Percentiles rank a stretch among this genome's conserved stretches.
These are phyloP conservation scores for Cyclotella sp. DNA, from an alignment of 108 stramenopile species.

Conservation along the genomic window DNA sequence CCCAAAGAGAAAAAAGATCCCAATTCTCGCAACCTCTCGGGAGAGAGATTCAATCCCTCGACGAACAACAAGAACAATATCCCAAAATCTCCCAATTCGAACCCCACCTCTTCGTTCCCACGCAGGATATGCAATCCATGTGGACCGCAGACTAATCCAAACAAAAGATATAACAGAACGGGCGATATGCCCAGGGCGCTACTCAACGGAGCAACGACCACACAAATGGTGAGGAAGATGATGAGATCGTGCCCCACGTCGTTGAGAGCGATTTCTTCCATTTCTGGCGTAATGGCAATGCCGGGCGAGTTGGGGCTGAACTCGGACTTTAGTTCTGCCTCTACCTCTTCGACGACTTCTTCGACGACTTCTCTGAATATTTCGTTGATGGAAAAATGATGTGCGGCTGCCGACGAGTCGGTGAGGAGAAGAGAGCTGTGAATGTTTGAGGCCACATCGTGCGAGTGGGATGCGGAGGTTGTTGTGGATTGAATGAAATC, in stretches of 20 bases:
- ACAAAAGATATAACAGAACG: slow-evolving; percentile 60
- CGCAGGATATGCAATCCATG: slow-evolving; percentile 63
- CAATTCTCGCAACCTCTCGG: slow-evolving; percentile 64
- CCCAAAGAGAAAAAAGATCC: slow-evolving; percentile 67
- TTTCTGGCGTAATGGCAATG: slow-evolving; percentile 38
- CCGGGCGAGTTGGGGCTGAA: not conserved
- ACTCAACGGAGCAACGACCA: slow-evolving; percentile 62
- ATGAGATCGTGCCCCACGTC: slow-evolving; percentile 71
- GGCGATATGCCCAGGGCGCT: slow-evolving; percentile 61
- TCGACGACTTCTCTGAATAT: slow-evolving; percentile 13
- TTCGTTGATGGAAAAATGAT: slow-evolving; percentile 19
- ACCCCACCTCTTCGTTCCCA: slow-evolving; percentile 59
- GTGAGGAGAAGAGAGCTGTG: slow-evolving; percentile 30
- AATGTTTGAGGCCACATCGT: not conserved
- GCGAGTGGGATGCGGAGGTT: slow-evolving; percentile 1
- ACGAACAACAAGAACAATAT: slow-evolving; percentile 81
- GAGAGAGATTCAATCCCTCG: slow-evolving; percentile 67
- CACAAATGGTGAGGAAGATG: slow-evolving; percentile 61
- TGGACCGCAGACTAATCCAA: slow-evolving; percentile 68
- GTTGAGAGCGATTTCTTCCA: slow-evolving; percentile 45
- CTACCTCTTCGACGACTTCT: slow-evolving; percentile 27
- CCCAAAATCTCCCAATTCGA: slow-evolving; percentile 77
- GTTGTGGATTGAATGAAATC: slow-evolving; percentile 18
- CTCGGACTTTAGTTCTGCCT: slow-evolving; percentile 28
- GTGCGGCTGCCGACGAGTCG: slow-evolving; percentile 20